Evolutionary conservation across 805 yeast genomes (phyloP), one percentile per base, ranked within the genome.

Genomic region (Cyberlindnera maclurae): DNA sequence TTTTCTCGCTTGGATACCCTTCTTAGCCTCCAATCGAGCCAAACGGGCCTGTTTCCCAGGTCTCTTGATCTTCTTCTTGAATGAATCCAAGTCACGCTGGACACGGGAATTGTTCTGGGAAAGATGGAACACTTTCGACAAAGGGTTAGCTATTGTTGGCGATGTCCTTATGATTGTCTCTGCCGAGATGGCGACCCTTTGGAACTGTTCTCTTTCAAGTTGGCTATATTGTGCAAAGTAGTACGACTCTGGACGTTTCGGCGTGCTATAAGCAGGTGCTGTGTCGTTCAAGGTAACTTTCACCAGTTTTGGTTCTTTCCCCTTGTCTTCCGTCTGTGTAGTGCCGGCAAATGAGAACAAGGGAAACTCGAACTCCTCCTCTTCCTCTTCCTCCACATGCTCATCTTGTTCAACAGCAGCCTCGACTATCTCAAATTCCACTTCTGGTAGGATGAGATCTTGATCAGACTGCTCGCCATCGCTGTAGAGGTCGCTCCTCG

Each of bases 391-490:
- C 26, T 41, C 45, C 10, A 38, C 39, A 7, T 26, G 11, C 6
- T n/a, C 10, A 12, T 22, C 39, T 6, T 33, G 37, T 1, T 39
- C 36, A 4, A 18, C n/a, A 3, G 36, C 15, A 4, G 30, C 30
- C 26, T 51, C 53, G 4, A 55, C 46, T 28, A 55, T 46, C 12
- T 55, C 59, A 38, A 55, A 55, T 24, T 55, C 58, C 1, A 55
- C 15, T 4, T 50, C 34, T 11, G 59, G 59, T 3, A 55, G 47
- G 5, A 49, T 35, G 10, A 45, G 37, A 11, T 46, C 49, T n/a
- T 38, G 20, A 8, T 43, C 50, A 13, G 40, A 29, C 11, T 33
- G 39, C 7, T 46, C 48, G 12, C 8, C 43, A 46, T 15, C 43
- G 4, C 45, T 39, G 31, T 43, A 49, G 12, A 55, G 26, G 4